Percentiles rank a stretch among this genome's conserved stretches.
phyloP scores from a whole-genome alignment of 495 filamentous ascomycete species.

The Mycothermus thermophilus region DNA sequence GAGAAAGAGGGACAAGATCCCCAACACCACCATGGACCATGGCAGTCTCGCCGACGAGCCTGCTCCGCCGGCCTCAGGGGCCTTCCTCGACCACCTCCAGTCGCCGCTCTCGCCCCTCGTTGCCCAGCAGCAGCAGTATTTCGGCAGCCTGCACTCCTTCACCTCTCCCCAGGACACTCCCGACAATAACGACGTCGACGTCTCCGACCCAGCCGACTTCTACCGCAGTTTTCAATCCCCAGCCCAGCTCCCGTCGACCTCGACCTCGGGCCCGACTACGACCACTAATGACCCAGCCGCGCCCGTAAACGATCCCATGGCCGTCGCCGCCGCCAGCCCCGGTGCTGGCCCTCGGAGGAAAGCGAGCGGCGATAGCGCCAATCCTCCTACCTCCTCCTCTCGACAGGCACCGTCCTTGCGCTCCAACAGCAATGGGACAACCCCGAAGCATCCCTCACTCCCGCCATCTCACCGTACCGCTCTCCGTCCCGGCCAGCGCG shows the following conservation, averaged over 20 bases:
- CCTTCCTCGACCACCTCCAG: slow-evolving; percentile 16
- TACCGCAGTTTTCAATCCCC: slow-evolving; percentile 34
- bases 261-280: too few relatives aligned
- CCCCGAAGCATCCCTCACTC: slow-evolving; percentile 22
- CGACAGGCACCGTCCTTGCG: slow-evolving; percentile 20
- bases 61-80: slow-evolving; percentile 14
- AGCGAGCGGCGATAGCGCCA: too few relatives aligned
- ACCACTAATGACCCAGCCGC: slow-evolving; percentile 12
- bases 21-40: slow-evolving; percentile 24
- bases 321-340: slow-evolving; percentile 11
- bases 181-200: slow-evolving; percentile 24
- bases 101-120: slow-evolving; percentile 11
- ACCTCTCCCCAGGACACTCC: too few relatives aligned
- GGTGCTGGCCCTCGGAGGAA: too few relatives aligned
- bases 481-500: slow-evolving; percentile 25
- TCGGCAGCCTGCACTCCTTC: slow-evolving; percentile 23
- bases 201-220: slow-evolving; percentile 37
- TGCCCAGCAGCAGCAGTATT: slow-evolving; percentile 5
- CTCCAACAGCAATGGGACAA: slow-evolving; percentile 25
- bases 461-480: slow-evolving; percentile 15
- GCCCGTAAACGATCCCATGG: slow-evolving; percentile 17
- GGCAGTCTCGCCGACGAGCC: slow-evolving; percentile 21
- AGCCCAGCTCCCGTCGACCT: slow-evolving; percentile 19
- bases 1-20: slow-evolving; percentile 4
- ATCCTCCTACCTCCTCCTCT: too few relatives aligned